phyloP scores from a whole-genome alignment of 495 filamentous ascomycete species.

The Coniosporium apollinis region DNA sequence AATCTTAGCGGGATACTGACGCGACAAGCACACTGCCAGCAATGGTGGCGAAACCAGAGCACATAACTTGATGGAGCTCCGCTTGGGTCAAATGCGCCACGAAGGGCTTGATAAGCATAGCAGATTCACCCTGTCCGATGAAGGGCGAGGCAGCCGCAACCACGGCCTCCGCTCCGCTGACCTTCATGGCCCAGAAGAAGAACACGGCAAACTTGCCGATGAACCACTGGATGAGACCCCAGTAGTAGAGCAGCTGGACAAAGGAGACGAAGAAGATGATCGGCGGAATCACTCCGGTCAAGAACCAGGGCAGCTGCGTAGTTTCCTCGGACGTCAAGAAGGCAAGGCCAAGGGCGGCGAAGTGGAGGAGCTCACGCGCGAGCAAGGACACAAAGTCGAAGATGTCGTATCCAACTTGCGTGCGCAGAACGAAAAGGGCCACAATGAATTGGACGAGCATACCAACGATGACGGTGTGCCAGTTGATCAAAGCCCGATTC shows the following conservation, averaged over 20 bases:
- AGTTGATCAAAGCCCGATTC: slow-evolving; percentile 52
- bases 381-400: slow-evolving; percentile 69
- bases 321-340: slow-evolving; percentile 49
- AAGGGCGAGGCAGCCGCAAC: slow-evolving; percentile 90
- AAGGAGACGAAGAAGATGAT: slow-evolving; percentile 89
- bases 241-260: slow-evolving; percentile 67
- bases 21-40: slow-evolving; percentile 52
- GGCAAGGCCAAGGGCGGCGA: slow-evolving; percentile 46
- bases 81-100: slow-evolving; percentile 65
- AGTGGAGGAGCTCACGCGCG: slow-evolving; percentile 52
- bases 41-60: slow-evolving; percentile 52
- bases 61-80: slow-evolving; percentile 85
- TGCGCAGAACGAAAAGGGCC: slow-evolving; percentile 72
- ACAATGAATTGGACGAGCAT: slow-evolving; percentile 81
- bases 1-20: too few relatives aligned
- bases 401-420: slow-evolving; percentile 42
- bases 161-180: slow-evolving; percentile 87
- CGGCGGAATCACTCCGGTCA: slow-evolving; percentile 55
- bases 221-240: slow-evolving; percentile 70
- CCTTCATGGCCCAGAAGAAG: slow-evolving; percentile 77
- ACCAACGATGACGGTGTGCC: slow-evolving; percentile 78
- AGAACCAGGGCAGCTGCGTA: slow-evolving; percentile 39
- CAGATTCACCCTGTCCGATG: slow-evolving; percentile 85
- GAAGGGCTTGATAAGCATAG: slow-evolving; percentile 80
- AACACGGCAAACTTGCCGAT: slow-evolving; percentile 70